A percentile compares a stretch with the other conserved stretches of the same genome.
These are phyloP conservation scores for Russula earlei DNA, from an alignment of 768 basidiomycete species.

Conservation along the genomic window DNA sequence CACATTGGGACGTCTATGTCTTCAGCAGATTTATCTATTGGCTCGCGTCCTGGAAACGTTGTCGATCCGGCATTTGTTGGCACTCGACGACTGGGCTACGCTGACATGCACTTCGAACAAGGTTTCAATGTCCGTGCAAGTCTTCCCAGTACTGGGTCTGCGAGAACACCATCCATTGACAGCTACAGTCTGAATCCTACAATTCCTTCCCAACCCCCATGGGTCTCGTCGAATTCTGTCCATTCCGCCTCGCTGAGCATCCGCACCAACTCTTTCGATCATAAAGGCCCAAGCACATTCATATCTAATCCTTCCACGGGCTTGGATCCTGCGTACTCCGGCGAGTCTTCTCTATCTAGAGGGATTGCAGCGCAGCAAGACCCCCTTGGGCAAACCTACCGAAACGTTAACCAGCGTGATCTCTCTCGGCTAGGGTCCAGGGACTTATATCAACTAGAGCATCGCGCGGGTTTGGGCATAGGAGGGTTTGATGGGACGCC, in stretches of 20 bases:
- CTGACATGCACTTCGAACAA: slow-evolving; percentile 15
- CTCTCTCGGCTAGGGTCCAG: slow-evolving; percentile 16
- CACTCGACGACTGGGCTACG: slow-evolving; percentile 11
- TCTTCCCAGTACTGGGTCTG: slow-evolving; percentile 4
- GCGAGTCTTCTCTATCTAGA: slow-evolving; percentile 10
- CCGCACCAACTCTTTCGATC: slow-evolving; percentile 13
- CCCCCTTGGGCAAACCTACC: slow-evolving; percentile 2
- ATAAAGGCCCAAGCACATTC: slow-evolving; percentile 10
- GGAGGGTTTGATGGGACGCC: slow-evolving; percentile 13
- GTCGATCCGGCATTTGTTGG: slow-evolving; percentile 1
- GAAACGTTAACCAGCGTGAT: slow-evolving; percentile 17
- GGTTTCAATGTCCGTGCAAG: slow-evolving; percentile 7
- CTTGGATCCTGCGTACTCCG: slow-evolving; percentile 9
- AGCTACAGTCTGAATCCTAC: slow-evolving; percentile 13
- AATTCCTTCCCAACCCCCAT: slow-evolving; percentile 10
- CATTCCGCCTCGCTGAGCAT: slow-evolving; percentile 3
- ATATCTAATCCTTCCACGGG: not conserved
- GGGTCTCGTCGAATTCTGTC: slow-evolving; percentile 3
- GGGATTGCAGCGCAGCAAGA: slow-evolving; percentile 13
- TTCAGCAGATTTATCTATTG: slow-evolving; percentile 9
- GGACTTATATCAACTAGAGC: slow-evolving; percentile 15
- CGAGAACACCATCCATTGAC: slow-evolving; percentile 10
- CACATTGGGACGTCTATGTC: slow-evolving; percentile 31
- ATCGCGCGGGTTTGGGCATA: slow-evolving; percentile 10
- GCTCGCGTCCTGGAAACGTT: slow-evolving; percentile 11